phyloP scores from a whole-genome alignment of 2,329 filamentous ascomycete genomes.

The Colletotrichum lindemuthianum region DNA sequence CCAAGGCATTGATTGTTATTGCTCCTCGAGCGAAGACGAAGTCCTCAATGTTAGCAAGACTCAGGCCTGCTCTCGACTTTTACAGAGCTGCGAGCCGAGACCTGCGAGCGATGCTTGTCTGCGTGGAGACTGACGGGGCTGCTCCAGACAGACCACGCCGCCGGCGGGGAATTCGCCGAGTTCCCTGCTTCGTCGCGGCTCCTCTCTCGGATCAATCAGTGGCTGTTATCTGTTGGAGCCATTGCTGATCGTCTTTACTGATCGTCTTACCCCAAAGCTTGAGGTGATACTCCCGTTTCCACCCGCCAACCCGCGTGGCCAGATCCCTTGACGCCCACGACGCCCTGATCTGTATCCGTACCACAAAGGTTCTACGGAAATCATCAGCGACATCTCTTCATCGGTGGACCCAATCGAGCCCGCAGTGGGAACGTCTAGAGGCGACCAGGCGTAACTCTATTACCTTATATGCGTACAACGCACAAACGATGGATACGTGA shows the following conservation, averaged over 20 bases:
- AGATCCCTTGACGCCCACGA: neutral
- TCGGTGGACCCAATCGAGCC: neutral
- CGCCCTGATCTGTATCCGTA: too few relatives aligned
- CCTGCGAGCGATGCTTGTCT: conserved; percentile 10
- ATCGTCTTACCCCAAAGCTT: conserved; percentile 32
- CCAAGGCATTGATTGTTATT: too few relatives aligned
- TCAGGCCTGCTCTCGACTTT: too few relatives aligned
- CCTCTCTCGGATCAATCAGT: conserved; percentile 16
- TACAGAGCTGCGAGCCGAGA: neutral
- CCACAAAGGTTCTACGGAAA: too few relatives aligned
- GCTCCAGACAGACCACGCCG: neutral
- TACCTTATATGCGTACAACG: too few relatives aligned
- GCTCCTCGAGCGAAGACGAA: neutral
- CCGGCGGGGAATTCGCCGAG: too few relatives aligned
- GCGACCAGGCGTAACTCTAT: too few relatives aligned
- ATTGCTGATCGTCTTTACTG: neutral
- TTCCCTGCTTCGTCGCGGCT: neutral
- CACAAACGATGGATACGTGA: too few relatives aligned
- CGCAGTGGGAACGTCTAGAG: too few relatives aligned
- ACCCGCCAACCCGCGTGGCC: neutral
- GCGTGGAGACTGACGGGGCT: neutral
- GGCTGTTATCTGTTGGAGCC: conserved; percentile 17
- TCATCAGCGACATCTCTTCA: neutral
- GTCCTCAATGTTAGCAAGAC: neutral
- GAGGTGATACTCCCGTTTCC: conserved; percentile 18